Conservation (phyloP, 2,329 filamentous ascomycete species). For the Thielaviopsis populi region DNA sequence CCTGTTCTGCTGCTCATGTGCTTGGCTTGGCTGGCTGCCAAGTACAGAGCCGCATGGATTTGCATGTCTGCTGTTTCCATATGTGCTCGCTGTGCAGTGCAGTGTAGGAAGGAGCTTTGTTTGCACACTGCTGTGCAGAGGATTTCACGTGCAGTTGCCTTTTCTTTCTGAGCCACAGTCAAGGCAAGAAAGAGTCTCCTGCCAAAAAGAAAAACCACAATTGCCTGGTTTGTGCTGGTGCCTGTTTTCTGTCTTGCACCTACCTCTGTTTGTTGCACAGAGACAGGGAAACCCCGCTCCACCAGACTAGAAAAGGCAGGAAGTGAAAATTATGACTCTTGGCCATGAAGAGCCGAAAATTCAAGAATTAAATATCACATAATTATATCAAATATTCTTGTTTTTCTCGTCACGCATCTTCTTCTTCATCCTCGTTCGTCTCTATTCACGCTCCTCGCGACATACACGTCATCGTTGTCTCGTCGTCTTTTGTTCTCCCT, state of each 20-base stretch:
- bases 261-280: background rate
- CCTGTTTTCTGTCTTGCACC: background rate
- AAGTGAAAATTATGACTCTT: background rate
- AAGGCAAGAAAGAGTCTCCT: no score
- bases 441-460: background rate
- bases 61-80: no score
- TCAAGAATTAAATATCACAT: background rate
- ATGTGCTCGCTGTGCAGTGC: no score
- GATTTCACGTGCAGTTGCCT: no score
- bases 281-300: background rate
- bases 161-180: no score
- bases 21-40: background rate
- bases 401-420: background rate
- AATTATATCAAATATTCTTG: background rate
- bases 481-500: background rate
- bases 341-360: background rate
- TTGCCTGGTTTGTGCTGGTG: background rate
- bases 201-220: no score
- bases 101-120: no score
- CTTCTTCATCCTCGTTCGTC: background rate
- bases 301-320: background rate
- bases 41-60: no score
- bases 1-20: no score
- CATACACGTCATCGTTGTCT: background rate
- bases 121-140: no score